Evolutionary conservation across 352 stramenopile genomes (phyloP).

Genomic region (Phytophthora sp.): DNA sequence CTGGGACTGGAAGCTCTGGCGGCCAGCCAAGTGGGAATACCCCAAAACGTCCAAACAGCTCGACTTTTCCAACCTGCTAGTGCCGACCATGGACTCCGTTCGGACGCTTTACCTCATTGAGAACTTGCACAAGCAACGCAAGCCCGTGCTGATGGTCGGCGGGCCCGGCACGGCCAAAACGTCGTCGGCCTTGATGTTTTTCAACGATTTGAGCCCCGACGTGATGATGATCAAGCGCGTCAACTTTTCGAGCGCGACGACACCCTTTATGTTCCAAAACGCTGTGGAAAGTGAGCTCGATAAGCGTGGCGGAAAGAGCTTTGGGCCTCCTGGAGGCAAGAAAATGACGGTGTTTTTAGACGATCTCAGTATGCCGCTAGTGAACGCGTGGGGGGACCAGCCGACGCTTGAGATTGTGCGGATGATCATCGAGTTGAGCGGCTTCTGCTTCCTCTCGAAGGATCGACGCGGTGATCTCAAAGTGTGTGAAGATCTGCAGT

Average conservation of each 20-base stretch:
- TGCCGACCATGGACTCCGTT: conserved; percentile 98
- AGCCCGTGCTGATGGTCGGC: conserved; percentile 95
- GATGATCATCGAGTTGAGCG: conserved; percentile 96
- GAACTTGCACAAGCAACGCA: conserved; percentile 94
- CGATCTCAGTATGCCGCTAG: conserved; percentile 96
- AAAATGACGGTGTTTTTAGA: conserved; percentile 99
- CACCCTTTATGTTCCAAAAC: conserved; percentile 98
- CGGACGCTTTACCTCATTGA: conserved; percentile 93
- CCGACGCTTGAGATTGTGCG: conserved; percentile 98
- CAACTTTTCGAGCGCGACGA: conserved; percentile 98
- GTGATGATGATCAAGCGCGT: conserved; percentile 97
- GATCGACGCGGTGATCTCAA: conserved; percentile 99
- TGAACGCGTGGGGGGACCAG: conserved; percentile 99
- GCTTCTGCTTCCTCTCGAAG: conserved; percentile 98
- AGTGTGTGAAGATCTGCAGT: conserved; percentile 97
- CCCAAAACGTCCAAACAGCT: conserved; percentile 92
- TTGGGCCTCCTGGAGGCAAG: conserved; percentile 97
- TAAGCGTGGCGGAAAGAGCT: conserved; percentile 98
- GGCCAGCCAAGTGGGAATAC: conserved; percentile 95
- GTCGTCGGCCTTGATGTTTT: conserved; percentile 98
- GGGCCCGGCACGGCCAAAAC: conserved; percentile 98
- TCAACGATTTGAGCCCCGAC: conserved; percentile 94
- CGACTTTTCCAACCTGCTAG: conserved; percentile 98
- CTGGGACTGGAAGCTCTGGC: conserved; percentile 96
- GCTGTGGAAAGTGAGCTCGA: conserved; percentile 98